Base-by-base conservation (phyloP, 2,329 filamentous ascomycete genomes). In the Byssoonygena ceratinophila region DNA sequence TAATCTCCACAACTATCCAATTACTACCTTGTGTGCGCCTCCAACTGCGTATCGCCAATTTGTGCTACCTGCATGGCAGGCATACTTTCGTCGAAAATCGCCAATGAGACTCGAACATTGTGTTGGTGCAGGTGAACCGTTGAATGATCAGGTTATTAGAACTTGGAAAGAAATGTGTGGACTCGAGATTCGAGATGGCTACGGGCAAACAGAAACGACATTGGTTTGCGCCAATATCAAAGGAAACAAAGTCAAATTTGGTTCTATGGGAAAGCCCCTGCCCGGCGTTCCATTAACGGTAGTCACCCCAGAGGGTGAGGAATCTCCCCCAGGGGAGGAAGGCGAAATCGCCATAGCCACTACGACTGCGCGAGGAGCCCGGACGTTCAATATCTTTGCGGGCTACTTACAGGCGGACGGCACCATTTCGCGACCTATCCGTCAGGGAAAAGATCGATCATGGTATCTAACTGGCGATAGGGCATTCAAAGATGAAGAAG, bases 31-130 rank as follows among this genome's bases (percentile, higher is more conserved):
- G 9, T 71, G 69, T 51, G 67, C 69, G 4, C 67, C 69, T 14
- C 68, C 69, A 4, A 68, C 67, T 1, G 67, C 64, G n/a, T 71
- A 70, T 52, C 56, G 68, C 29, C 69, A 71, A 48, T 61, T 71
- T 5, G 67, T 71, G 1, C 60, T 69, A 1, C 64, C 64, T 12
- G 61, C 67, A 22, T 63, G 58, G 47, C 59, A 61, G 4, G 43
- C 57, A 36, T 60, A 67, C 46, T 63, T 66, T 43, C 45, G 59
- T 20, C 47, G 59, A 29, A 54, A 60, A 20, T 59, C 51, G 18
- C 67, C 68, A 2, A 59, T 57, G 32, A 57, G 62, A 2, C 55
- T 71, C 5, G 43, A 55, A n/a, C 68, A 71, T 52, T 70, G 67
- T 47, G 64, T 65, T 8, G 67, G 66, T 6, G 68, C 68, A 5